These are phyloP conservation scores for Aspergillus intermedius DNA, from an alignment of 2,329 filamentous ascomycete species.

Conservation along the genomic window DNA sequence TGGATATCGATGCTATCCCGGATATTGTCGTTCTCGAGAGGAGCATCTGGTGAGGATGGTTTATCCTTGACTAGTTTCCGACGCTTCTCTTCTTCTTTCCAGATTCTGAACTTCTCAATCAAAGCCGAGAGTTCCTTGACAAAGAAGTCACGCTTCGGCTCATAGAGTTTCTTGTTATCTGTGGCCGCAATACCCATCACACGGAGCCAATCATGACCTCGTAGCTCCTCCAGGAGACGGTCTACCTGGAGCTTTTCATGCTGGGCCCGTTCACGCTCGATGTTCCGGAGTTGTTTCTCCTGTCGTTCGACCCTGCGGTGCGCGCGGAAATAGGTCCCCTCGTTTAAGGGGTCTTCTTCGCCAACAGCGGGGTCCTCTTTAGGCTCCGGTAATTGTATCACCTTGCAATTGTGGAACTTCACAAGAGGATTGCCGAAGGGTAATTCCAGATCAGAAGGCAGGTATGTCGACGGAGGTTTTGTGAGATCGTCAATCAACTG, in stretches of 20 bases:
- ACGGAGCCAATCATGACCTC: constrained; percentile 86
- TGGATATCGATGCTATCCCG: constrained; percentile 15
- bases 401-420: constrained; percentile 33
- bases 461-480: constrained; percentile 22
- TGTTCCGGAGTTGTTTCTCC: constrained; percentile 63
- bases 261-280: constrained; percentile 59
- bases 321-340: constrained; percentile 51
- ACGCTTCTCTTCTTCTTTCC: constrained; percentile 85
- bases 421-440: constrained; percentile 33
- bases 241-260: constrained; percentile 63
- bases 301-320: constrained; percentile 58
- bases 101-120: constrained; percentile 78
- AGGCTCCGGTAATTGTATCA: constrained; percentile 39
- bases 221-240: constrained; percentile 68
- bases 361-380: background rate
- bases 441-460: constrained; percentile 14
- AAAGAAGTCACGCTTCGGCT: constrained; percentile 78
- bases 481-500: constrained; percentile 58
- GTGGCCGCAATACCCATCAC: constrained; percentile 85
- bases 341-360: constrained; percentile 49
- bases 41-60: constrained; percentile 19
- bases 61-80: constrained; percentile 71
- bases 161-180: constrained; percentile 78
- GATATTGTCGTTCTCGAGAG: constrained; percentile 30
- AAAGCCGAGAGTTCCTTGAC: constrained; percentile 74